These are phyloP conservation scores for Isatis tinctoria DNA, from an alignment of 345 rosid genomes.

Conservation along the genomic window DNA sequence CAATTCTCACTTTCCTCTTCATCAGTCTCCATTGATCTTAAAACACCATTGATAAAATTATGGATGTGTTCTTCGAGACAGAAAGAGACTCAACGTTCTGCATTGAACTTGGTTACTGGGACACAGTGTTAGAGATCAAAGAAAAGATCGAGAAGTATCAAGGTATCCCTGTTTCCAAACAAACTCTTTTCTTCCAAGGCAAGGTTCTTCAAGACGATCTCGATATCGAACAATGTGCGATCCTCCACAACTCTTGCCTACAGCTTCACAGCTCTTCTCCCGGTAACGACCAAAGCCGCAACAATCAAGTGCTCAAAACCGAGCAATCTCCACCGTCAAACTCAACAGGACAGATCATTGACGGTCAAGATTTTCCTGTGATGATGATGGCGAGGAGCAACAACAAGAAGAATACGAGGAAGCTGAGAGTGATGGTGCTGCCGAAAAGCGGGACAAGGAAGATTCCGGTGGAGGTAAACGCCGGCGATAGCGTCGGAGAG, in stretches of 20 bases:
- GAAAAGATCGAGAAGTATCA: constrained; percentile 65
- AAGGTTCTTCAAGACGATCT: constrained; percentile 52
- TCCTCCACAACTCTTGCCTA: constrained; percentile 57
- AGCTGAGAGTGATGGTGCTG: constrained; percentile 61
- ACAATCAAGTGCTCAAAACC: background rate
- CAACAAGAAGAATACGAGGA: constrained; percentile 33
- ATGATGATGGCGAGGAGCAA: background rate
- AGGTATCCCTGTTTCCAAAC: constrained; percentile 46
- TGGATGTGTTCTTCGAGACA: constrained; percentile 68
- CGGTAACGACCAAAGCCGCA: background rate
- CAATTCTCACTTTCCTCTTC: background rate
- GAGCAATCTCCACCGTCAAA: background rate
- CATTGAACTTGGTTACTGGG: constrained; percentile 73
- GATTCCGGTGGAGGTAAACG: constrained; percentile 64
- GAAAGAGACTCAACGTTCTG: constrained; percentile 50
- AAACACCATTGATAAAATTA: constrained; percentile 9
- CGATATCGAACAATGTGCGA: constrained; percentile 48
- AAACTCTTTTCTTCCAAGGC: constrained; percentile 65
- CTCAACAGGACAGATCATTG: background rate
- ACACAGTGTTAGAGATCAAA: constrained; percentile 71
- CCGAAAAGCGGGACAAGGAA: constrained; percentile 46
- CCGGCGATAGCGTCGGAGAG: constrained; percentile 60
- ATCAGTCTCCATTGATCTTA: background rate
- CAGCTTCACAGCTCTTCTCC: constrained; percentile 43
- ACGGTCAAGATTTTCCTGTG: background rate